These are phyloP conservation scores for Pyrenophora teres DNA, from an alignment of 2,329 filamentous ascomycete genomes.

Conservation along the genomic window DNA sequence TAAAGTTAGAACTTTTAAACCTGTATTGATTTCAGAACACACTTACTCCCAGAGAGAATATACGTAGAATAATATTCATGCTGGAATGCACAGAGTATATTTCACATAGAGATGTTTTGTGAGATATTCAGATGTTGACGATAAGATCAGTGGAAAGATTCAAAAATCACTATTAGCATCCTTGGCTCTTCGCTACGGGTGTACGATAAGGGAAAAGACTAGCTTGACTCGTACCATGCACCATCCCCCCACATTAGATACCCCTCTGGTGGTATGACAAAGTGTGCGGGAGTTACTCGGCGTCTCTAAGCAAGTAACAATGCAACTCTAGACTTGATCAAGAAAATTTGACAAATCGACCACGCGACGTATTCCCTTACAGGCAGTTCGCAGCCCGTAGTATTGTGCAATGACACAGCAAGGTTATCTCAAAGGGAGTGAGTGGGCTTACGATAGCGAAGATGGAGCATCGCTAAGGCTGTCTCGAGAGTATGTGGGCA, in stretches of 20 bases:
- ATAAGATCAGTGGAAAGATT: background rate
- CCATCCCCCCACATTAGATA: slow-evolving; percentile 31
- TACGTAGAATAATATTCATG: background rate
- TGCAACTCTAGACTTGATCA: slow-evolving; percentile 4
- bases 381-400: background rate
- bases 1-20: background rate
- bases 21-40: background rate
- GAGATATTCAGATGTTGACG: background rate
- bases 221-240: background rate
- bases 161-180: background rate
- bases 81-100: background rate
- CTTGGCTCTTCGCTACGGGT: background rate
- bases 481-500: background rate
- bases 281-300: slow-evolving; percentile 29
- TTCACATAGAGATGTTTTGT: background rate
- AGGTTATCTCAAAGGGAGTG: background rate
- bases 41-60: background rate
- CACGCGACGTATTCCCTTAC: background rate
- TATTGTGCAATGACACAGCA: background rate
- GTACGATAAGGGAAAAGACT: background rate
- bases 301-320: background rate
- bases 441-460: background rate
- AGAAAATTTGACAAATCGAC: background rate
- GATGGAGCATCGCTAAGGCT: too few relatives aligned
- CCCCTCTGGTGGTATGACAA: slow-evolving; percentile 38